A percentile compares a stretch with the other conserved stretches of the same genome.
Conservation (phyloP, 441 rosid genomes). For the Francoa sonchifolia region DNA sequence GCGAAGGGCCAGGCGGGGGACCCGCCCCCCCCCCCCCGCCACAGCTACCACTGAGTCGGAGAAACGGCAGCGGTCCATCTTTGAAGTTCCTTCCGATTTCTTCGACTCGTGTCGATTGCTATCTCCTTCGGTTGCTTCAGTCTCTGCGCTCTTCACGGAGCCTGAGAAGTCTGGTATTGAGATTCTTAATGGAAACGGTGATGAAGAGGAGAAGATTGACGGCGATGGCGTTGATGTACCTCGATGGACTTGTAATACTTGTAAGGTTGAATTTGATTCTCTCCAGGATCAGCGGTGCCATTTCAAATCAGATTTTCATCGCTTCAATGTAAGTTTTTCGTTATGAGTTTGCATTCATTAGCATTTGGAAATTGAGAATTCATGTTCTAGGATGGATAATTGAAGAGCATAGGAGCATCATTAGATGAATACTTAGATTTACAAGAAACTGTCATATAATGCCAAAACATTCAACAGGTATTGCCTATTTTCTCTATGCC, state of each 20-base stretch:
- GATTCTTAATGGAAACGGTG: slow-evolving; percentile 18
- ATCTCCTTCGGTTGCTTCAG: slow-evolving; percentile 31
- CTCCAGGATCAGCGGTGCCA: slow-evolving; percentile 84
- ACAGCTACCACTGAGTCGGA: slow-evolving; percentile 10
- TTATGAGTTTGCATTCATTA: neutral
- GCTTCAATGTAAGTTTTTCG: slow-evolving; percentile 52
- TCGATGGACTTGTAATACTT: slow-evolving; percentile 87
- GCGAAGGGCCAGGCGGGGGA: too few relatives aligned
- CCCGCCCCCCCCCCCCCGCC: slow-evolving; percentile 8
- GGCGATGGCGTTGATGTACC: slow-evolving; percentile 21
- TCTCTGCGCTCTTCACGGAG: slow-evolving; percentile 12
- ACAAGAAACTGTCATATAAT: too few relatives aligned
- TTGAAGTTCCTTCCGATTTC: slow-evolving; percentile 44
- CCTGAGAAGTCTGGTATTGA: slow-evolving; percentile 10
- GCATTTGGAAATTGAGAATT: neutral
- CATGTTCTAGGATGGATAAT: neutral
- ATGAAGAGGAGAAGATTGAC: slow-evolving; percentile 19
- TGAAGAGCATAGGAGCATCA: too few relatives aligned
- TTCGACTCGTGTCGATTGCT: slow-evolving; percentile 53
- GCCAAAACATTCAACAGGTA: too few relatives aligned
- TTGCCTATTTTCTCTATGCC: neutral
- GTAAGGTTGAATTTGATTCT: slow-evolving; percentile 67
- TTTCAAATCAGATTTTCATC: slow-evolving; percentile 89
- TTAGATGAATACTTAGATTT: too few relatives aligned
- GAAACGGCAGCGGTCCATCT: slow-evolving; percentile 51